These are phyloP conservation scores for Hymenochaete sp. DNA, from an alignment of 1,284 basidiomycete species.

Conservation along the genomic window DNA sequence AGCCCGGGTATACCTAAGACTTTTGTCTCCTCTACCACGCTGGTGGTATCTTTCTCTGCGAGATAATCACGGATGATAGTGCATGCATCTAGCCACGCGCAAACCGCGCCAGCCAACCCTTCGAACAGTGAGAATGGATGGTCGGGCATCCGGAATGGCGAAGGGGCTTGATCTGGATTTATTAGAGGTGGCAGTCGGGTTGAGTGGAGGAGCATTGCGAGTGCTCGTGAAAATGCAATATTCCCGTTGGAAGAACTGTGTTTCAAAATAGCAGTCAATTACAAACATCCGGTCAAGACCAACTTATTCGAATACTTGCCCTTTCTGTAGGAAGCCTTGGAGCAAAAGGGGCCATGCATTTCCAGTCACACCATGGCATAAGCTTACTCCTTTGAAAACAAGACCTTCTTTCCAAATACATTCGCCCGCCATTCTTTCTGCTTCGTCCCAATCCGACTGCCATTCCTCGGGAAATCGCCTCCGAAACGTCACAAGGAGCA, in stretches of 20 bases:
- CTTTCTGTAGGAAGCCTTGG: background rate
- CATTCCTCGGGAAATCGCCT: conserved; percentile 6
- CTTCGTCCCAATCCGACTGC: conserved; percentile 4
- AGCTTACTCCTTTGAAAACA: conserved; percentile 7
- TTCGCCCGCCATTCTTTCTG: conserved; percentile 7
- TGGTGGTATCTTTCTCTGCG: background rate
- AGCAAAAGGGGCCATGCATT: conserved; percentile 14
- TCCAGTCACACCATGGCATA: conserved; percentile 12
- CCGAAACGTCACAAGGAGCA: conserved; percentile 9
- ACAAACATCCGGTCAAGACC: too few relatives aligned
- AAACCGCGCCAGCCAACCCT: conserved; percentile 12
- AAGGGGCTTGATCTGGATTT: background rate
- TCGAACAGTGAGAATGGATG: conserved; percentile 14
- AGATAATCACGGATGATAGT: conserved; percentile 11
- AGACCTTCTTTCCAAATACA: conserved; percentile 13
- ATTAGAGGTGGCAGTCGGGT: conserved; percentile 8
- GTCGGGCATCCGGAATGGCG: conserved; percentile 10
- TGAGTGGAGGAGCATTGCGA: conserved; percentile 10
- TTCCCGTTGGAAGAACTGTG: too few relatives aligned
- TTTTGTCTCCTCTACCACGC: background rate
- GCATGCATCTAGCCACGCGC: conserved; percentile 15
- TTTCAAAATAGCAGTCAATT: too few relatives aligned
- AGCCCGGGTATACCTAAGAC: conserved; percentile 12
- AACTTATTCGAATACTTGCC: too few relatives aligned
- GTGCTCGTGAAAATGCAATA: conserved; percentile 7